Conservation (phyloP, 1,284 basidiomycete genomes). For the Trichosporon sp. region DNA sequence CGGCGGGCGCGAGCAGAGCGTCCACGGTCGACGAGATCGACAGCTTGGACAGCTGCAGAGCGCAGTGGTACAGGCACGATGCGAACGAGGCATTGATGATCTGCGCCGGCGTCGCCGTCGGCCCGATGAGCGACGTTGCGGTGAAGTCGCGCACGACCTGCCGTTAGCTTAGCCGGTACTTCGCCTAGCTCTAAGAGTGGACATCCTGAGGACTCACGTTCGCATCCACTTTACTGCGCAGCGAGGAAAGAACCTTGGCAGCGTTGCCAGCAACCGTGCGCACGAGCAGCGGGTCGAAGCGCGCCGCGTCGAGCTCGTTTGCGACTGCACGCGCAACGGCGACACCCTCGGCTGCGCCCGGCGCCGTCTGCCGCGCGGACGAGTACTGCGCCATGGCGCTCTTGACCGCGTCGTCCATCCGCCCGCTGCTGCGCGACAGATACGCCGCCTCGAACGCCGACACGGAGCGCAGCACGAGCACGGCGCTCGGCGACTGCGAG, state of each 20-base stretch:
- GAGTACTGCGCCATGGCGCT: conserved; percentile 59
- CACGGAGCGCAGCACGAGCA: conserved; percentile 76
- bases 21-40: conserved; percentile 65
- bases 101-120: conserved; percentile 71
- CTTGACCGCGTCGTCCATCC: conserved; percentile 72
- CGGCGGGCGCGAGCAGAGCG: conserved; percentile 58
- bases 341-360: conserved; percentile 69
- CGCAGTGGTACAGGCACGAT: conserved; percentile 72
- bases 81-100: conserved; percentile 68
- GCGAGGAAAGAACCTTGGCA: conserved; percentile 61
- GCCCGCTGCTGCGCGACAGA: conserved; percentile 71
- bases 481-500: conserved; percentile 86
- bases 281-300: conserved; percentile 85
- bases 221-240: conserved; percentile 60
- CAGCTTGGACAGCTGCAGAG: conserved; percentile 64
- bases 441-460: conserved; percentile 77
- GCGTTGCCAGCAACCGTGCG: conserved; percentile 70
- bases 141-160: conserved; percentile 73
- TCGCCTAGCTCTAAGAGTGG: too few relatives aligned
- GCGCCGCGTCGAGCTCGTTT: conserved; percentile 87
- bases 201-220: conserved; percentile 56
- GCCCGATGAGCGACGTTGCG: conserved; percentile 68
- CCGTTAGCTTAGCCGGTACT: neutral
- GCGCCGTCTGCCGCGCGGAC: conserved; percentile 63
- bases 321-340: conserved; percentile 68